These are phyloP conservation scores for Kondoa subrosea DNA, from an alignment of 768 basidiomycete genomes.

Conservation along the genomic window DNA sequence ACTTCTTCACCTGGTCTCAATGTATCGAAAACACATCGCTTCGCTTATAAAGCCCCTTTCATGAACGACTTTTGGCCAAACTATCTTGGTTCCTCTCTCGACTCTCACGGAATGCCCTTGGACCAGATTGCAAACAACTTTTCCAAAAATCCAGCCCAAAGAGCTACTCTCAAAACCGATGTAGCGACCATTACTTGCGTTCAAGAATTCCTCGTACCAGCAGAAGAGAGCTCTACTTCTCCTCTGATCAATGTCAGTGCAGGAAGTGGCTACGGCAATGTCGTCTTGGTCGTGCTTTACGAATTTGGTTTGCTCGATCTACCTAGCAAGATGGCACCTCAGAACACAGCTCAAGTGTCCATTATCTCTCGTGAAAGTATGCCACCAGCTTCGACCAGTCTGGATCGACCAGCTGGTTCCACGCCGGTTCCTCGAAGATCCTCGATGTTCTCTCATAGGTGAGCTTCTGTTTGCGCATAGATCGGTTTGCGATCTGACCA, in stretches of 20 bases:
- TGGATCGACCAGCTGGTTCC: neutral
- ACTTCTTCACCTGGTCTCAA: too few species aligned
- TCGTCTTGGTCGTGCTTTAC: conserved; percentile 25
- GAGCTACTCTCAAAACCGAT: conserved; percentile 16
- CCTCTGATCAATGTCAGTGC: neutral
- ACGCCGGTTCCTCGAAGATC: neutral
- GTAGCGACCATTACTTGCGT: conserved; percentile 21
- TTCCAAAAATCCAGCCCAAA: conserved; percentile 16
- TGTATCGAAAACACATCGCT: conserved; percentile 11
- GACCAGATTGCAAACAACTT: conserved; percentile 1
- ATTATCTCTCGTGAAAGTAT: conserved; percentile 6
- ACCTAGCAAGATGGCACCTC: neutral
- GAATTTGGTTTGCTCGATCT: conserved; percentile 19
- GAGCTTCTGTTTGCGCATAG: too few species aligned
- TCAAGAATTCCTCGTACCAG: conserved; percentile 24
- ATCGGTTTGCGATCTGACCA: too few species aligned
- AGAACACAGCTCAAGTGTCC: conserved; percentile 4
- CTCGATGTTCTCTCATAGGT: neutral
- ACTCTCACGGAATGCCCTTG: neutral
- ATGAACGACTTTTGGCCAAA: conserved; percentile 21
- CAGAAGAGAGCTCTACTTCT: neutral
- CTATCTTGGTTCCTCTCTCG: conserved; percentile 12
- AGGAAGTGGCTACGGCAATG: conserved; percentile 22
- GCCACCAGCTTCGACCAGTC: neutral
- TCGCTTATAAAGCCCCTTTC: conserved; percentile 22